Conservation (phyloP, 352 stramenopile species). For the Blastocystis hominis region DNA sequence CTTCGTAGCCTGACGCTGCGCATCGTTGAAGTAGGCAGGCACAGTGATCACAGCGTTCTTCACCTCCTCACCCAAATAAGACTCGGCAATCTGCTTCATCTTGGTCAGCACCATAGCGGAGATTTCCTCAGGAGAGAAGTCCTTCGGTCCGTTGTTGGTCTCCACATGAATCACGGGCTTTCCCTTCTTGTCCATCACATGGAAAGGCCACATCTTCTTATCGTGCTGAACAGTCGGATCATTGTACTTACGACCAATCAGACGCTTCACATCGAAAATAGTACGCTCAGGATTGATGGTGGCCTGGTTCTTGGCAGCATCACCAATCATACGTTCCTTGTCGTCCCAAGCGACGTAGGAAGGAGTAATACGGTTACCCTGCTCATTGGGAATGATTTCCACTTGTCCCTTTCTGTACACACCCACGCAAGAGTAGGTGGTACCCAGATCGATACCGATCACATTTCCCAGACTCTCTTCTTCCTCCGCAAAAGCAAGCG, state of each 20-base stretch:
- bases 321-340: constrained; percentile 91
- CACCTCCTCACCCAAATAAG: constrained; percentile 88
- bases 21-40: constrained; percentile 83
- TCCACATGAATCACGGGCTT: constrained; percentile 84
- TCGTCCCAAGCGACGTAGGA: constrained; percentile 93
- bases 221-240: constrained; percentile 92
- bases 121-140: constrained; percentile 93
- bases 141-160: constrained; percentile 74
- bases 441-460: constrained; percentile 92
- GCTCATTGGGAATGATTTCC: constrained; percentile 91
- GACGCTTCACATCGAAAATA: constrained; percentile 98
- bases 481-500: constrained; percentile 13
- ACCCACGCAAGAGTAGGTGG: constrained; percentile 88
- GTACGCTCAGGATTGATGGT: constrained; percentile 98
- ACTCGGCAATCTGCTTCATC: constrained; percentile 97
- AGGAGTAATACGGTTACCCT: constrained; percentile 95
- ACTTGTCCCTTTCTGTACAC: constrained; percentile 86
- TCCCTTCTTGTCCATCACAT: constrained; percentile 82
- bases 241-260: constrained; percentile 88
- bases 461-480: constrained; percentile 65
- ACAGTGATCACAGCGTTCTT: constrained; percentile 94
- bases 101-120: constrained; percentile 97
- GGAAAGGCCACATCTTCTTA: constrained; percentile 94
- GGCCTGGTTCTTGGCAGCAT: constrained; percentile 97
- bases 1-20: constrained; percentile 97